A percentile compares a stretch with the other conserved stretches of the same genome.
Conservation (phyloP, 495 filamentous ascomycete genomes). For the Cudoniella acicularis region DNA sequence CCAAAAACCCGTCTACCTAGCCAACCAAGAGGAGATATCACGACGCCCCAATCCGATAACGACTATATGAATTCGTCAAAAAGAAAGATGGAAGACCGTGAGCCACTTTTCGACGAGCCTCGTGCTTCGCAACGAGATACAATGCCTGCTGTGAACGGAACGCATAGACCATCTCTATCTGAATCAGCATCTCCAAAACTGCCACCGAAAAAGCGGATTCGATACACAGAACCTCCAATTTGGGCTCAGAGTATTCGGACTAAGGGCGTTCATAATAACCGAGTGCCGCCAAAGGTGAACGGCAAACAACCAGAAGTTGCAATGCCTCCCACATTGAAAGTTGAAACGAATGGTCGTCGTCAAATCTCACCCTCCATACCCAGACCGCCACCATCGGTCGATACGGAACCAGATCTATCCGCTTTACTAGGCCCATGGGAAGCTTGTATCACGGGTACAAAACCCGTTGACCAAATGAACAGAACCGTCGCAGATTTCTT, state of each 20-base stretch:
- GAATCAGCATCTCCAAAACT: slow-evolving; percentile 28
- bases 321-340: slow-evolving; percentile 11
- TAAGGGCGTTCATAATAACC: background rate
- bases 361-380: slow-evolving; percentile 17
- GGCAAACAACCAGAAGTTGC: slow-evolving; percentile 3
- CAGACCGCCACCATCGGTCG: slow-evolving; percentile 11
- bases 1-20: slow-evolving; percentile 49
- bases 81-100: slow-evolving; percentile 50
- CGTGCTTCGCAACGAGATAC: slow-evolving; percentile 40
- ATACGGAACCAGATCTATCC: slow-evolving; percentile 9
- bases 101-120: slow-evolving; percentile 41
- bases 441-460: slow-evolving; percentile 59
- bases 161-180: slow-evolving; percentile 24
- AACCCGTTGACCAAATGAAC: slow-evolving; percentile 64
- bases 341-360: slow-evolving; percentile 22
- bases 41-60: slow-evolving; percentile 17
- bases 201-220: slow-evolving; percentile 34
- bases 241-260: slow-evolving; percentile 37
- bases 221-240: slow-evolving; percentile 36
- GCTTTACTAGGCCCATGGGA: slow-evolving; percentile 66
- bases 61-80: slow-evolving; percentile 39
- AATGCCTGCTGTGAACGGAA: slow-evolving; percentile 32
- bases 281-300: slow-evolving; percentile 12
- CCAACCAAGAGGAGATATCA: slow-evolving; percentile 14
- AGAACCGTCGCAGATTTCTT: slow-evolving; percentile 71